Evolutionary conservation across 2,329 filamentous ascomycete genomes (phyloP), one percentile per base, ranked within the genome.

Genomic region (Ophiostoma fasciatum): DNA sequence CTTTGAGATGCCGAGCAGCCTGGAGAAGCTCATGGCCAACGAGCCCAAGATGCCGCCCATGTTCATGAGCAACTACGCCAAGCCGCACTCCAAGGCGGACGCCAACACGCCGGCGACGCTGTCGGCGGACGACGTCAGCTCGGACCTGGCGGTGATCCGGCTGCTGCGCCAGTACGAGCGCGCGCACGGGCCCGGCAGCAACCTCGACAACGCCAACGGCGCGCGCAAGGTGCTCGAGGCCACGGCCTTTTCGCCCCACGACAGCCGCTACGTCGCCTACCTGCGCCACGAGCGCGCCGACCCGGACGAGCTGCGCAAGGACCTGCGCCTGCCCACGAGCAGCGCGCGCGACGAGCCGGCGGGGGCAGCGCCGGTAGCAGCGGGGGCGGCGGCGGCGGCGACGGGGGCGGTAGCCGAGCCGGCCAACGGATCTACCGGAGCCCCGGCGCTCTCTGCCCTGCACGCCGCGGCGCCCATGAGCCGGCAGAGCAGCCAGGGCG

Each of bases 21-120:
- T 78, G 29, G 67, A 73, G 43, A 62, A 70, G 40, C 59, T 74
- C 44, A 59, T 66, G 30, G 59, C 60, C 4, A 62, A 65, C 22
- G 70, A 74, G 48, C 68, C 71, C 34, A 73, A 69, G 55, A 63
- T 75, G 51, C 71, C 71, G 9, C 66, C 69, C 1, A 59, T 65
- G 8, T 64, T 71, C 28, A 67, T 69, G 28, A 63, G 64, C 36
- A 69, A 69, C 36, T 74, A 74, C 43, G 66, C 70, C 41, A 74
- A 73, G 57, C 63, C 66, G 12, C 69, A 71, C 41, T 60, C 64
- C 30, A 60, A 66, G 39, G 61, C 61, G 11, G 71, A 74, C 40
- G 66, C 67, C 42, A 74, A 72, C 50, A 68, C 66, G 22, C 69
- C 70, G 2, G 59, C 61, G 1, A 55, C 62, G 13, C 54, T 74